Evolutionary conservation across 2,329 filamentous ascomycete genomes (phyloP).

Genomic region (Pyrenophora graminea): DNA sequence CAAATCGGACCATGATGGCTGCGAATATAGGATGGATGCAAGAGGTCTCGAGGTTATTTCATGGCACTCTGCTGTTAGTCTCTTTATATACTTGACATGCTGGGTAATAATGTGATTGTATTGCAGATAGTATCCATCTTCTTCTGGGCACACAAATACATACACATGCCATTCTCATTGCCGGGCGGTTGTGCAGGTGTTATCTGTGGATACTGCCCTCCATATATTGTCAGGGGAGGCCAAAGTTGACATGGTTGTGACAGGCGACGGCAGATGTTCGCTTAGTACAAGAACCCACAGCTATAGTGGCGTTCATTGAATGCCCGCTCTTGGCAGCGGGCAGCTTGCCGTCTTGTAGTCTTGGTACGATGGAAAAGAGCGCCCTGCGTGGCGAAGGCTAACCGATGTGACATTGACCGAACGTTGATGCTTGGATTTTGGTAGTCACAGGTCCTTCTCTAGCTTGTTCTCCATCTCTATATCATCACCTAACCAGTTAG

Average conservation of each 20-base stretch:
- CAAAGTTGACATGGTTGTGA: slow-evolving; percentile 21
- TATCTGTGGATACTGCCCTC: slow-evolving; percentile 15
- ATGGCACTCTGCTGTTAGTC: neutral
- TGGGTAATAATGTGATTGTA: slow-evolving; percentile 11
- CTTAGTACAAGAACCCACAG: slow-evolving; percentile 19
- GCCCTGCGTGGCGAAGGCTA: slow-evolving; percentile 7
- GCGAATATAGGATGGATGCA: neutral
- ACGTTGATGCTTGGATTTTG: neutral
- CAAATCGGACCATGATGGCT: slow-evolving; percentile 34
- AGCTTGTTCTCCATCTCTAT: too few relatives aligned
- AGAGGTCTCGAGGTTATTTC: slow-evolving; percentile 1
- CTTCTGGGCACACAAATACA: slow-evolving; percentile 18
- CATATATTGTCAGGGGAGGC: slow-evolving; percentile 19
- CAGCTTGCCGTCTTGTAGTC: slow-evolving; percentile 10
- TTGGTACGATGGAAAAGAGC: slow-evolving; percentile 4
- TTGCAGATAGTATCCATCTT: slow-evolving; percentile 13
- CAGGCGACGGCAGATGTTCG: slow-evolving; percentile 24
- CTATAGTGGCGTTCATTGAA: slow-evolving; percentile 27
- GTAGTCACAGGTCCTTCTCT: neutral
- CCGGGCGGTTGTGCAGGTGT: slow-evolving; percentile 5
- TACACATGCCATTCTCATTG: slow-evolving; percentile 3
- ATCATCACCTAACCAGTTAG: too few relatives aligned
- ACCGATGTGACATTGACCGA: slow-evolving; percentile 4
- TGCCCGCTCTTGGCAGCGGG: slow-evolving; percentile 27
- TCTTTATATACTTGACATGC: slow-evolving; percentile 30